phyloP scores from a whole-genome alignment of 148 eudicot species.

The Vaccinium myrtillus region DNA sequence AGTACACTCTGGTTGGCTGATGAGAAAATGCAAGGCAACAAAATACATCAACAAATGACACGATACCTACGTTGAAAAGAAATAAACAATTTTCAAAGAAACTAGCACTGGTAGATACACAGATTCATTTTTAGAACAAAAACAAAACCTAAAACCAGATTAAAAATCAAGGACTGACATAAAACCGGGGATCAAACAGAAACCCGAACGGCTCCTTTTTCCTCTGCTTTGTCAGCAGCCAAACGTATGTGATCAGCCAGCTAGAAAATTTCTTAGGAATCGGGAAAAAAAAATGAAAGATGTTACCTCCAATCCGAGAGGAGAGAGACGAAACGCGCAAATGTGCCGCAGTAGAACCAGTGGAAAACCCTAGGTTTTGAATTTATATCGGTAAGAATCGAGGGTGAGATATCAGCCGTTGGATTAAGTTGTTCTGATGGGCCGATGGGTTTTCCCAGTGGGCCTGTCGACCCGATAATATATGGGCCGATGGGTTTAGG shows the following conservation, averaged over 20 bases:
- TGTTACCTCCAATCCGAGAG: slow-evolving; percentile 1
- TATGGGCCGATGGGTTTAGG: too few species aligned
- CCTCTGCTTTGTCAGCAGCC: slow-evolving; percentile 7
- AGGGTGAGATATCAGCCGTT: not conserved
- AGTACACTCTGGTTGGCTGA: not conserved
- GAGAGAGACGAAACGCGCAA: not conserved
- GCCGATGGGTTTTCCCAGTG: too few species aligned
- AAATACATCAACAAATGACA: not conserved
- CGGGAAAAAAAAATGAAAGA: not conserved
- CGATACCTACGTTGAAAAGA: not conserved
- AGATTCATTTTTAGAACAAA: not conserved
- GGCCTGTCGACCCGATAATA: too few species aligned
- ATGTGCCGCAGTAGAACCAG: not conserved
- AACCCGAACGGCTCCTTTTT: not conserved
- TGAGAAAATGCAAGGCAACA: not conserved
- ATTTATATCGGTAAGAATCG: not conserved
- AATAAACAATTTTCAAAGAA: not conserved
- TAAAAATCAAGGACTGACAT: not conserved
- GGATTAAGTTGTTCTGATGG: not conserved
- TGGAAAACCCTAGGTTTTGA: not conserved
- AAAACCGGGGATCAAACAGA: not conserved
- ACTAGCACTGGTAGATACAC: not conserved
- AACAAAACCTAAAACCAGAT: not conserved
- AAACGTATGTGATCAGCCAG: not conserved
- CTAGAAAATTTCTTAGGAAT: not conserved